Base-by-base conservation (phyloP, 2,329 filamentous ascomycete species). In the Aspergillus tamarii region DNA sequence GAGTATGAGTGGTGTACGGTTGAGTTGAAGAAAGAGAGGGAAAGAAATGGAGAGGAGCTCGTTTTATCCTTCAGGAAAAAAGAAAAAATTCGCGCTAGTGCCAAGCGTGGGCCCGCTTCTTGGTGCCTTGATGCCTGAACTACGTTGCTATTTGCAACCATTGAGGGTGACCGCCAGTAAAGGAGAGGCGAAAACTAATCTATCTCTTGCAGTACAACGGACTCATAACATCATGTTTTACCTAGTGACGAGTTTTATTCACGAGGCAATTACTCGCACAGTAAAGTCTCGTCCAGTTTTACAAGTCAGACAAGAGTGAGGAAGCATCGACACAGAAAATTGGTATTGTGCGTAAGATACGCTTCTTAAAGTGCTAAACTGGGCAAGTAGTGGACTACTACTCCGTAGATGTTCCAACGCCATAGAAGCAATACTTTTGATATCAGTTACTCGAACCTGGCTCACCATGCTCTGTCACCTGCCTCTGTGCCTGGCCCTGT, bases 401-500 rank as follows among this genome's bases (percentile, higher is more conserved):
- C 12, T 48, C 23, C 21, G 23, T 48, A 14, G 45, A 48, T 26
- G 21, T 48, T 48, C 45, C 21, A 48, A 23, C 23, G 21, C 12
- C 12, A 26, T 14, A 48, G 21, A 12, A 23, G 45, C 5, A 23
- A 48, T 14, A 28, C 19, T 12, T 32, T n/a, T 10, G 1, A 26
- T 21, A 53, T 63, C 57, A 63, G 41, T 36, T 52, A 30, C 4
- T 39, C 16, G 59, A 23, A 6, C 21, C 32, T 26, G 52, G 59
- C 39, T 58, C 62, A 7, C 39, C 45, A 34, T 48, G 26, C 26
- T 48, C 70, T 14, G 52, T 39, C 67, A 34, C 67, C 63, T 45
- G 57, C 28, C 43, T 57, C 46, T 55, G 53, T 46, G 59, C 67
- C 43, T 66, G 64, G 32, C 46, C 60, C 55, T 67, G 67, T 74